These are phyloP conservation scores for Mortierella sp. DNA, from an alignment of 371 early-diverging fungal genomes.

Conservation along the genomic window DNA sequence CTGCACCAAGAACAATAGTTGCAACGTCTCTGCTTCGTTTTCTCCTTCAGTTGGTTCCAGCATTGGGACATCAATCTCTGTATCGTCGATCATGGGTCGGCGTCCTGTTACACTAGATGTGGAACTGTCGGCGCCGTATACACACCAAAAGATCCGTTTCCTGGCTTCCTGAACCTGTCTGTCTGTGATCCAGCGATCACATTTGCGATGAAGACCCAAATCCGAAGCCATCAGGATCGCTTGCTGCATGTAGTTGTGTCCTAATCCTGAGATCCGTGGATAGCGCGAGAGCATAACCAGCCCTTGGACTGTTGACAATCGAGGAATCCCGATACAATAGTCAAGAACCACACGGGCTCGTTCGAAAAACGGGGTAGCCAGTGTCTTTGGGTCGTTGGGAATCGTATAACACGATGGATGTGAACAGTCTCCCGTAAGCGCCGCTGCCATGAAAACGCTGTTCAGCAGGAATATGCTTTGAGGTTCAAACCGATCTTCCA, in stretches of 20 bases:
- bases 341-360: constrained; percentile 41
- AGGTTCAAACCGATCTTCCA: constrained; percentile 40
- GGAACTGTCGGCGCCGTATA: constrained; percentile 38
- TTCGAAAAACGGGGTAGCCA: constrained; percentile 39
- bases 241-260: constrained; percentile 34
- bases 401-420: constrained; percentile 26
- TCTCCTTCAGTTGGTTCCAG: constrained; percentile 30
- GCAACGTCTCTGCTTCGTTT: constrained; percentile 22
- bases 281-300: constrained; percentile 35
- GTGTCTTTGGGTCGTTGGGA: constrained; percentile 26
- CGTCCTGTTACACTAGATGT: constrained; percentile 37
- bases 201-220: constrained; percentile 39
- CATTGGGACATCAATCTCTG: constrained; percentile 38
- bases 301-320: constrained; percentile 40
- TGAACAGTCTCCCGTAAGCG: constrained; percentile 31
- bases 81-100: constrained; percentile 37
- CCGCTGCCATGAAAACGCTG: constrained; percentile 44
- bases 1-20: constrained; percentile 28
- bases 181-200: constrained; percentile 46
- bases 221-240: constrained; percentile 38
- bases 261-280: constrained; percentile 31
- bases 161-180: constrained; percentile 36
- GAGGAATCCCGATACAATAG: constrained; percentile 43
- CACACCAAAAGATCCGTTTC: constrained; percentile 40
- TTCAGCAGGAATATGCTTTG: constrained; percentile 39